A percentile compares a stretch with the other conserved stretches of the same genome.
Evolutionary conservation across 148 eudicot species (phyloP).

Genomic region (Cornus controversa): DNA sequence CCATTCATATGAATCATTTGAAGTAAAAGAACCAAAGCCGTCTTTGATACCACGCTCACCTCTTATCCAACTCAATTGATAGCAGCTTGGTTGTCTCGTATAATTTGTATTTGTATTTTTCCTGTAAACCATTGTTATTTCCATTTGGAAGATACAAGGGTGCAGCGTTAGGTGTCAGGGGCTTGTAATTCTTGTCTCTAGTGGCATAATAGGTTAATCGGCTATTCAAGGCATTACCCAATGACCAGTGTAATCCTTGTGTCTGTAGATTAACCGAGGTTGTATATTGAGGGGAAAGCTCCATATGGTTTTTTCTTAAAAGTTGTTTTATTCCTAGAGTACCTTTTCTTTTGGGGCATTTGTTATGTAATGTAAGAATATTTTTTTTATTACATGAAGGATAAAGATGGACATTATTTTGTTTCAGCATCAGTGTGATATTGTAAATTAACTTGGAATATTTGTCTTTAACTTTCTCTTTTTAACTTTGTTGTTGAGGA

Average conservation of each 20-base stretch:
- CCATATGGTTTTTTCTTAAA: background rate
- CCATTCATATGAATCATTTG: conserved; percentile 65
- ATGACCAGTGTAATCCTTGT: background rate
- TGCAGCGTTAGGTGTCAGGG: conserved; percentile 7
- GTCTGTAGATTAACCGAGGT: conserved; percentile 8
- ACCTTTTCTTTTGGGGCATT: conserved; percentile 4
- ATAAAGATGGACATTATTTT: too few relatives aligned
- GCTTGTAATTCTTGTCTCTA: background rate
- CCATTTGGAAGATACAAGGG: conserved; percentile 11
- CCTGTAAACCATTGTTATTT: conserved; percentile 29
- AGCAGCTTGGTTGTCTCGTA: conserved; percentile 2
- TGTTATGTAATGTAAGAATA: conserved; percentile 7
- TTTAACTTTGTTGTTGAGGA: background rate
- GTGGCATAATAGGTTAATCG: too few relatives aligned
- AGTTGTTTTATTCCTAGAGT: background rate
- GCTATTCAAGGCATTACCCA: too few relatives aligned
- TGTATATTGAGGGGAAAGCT: conserved; percentile 7
- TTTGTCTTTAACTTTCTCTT: too few relatives aligned
- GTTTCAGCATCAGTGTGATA: too few relatives aligned
- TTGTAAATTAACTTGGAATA: too few relatives aligned
- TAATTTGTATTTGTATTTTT: conserved; percentile 27
- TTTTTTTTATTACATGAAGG: background rate
- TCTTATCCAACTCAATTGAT: conserved; percentile 59
- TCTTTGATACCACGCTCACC: conserved; percentile 86
- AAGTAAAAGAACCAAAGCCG: conserved; percentile 60